Percentiles rank a stretch among this genome's conserved stretches.
Evolutionary conservation across 495 filamentous ascomycete genomes (phyloP).

Genomic region (Hypomontagnella submonticulosa): DNA sequence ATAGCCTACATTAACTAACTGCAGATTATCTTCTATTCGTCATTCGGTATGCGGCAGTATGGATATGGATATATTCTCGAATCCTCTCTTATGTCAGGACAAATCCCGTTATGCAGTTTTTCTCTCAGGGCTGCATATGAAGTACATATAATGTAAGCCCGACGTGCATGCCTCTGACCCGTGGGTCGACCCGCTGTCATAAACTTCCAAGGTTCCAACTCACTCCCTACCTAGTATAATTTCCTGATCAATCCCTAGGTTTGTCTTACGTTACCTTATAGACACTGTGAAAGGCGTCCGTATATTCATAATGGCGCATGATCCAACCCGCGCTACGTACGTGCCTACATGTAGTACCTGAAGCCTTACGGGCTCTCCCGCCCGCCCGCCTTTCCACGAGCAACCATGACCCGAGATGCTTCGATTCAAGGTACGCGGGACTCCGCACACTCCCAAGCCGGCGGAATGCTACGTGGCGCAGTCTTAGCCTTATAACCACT

Average conservation of each 20-base stretch:
- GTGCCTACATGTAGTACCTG: too few relatives aligned
- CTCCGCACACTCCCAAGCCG: too few relatives aligned
- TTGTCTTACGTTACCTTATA: conserved; percentile 23
- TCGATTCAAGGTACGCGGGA: too few relatives aligned
- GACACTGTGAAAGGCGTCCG: conserved; percentile 1
- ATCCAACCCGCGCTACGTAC: conserved; percentile 7
- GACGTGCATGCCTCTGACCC: too few relatives aligned
- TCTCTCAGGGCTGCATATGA: conserved; percentile 21
- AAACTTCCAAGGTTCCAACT: too few relatives aligned
- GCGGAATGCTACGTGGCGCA: too few relatives aligned
- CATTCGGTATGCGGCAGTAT: conserved; percentile 2
- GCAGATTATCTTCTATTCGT: too few relatives aligned
- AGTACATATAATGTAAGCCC: conserved; percentile 19
- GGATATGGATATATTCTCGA: conserved; percentile 1
- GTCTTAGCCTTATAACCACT: too few relatives aligned
- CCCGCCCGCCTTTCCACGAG: conserved; percentile 23
- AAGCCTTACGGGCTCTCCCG: conserved; percentile 22
- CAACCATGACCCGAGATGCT: neutral
- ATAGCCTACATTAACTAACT: neutral
- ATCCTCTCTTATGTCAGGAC: conserved; percentile 26
- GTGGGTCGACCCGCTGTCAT: too few relatives aligned
- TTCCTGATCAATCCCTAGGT: too few relatives aligned
- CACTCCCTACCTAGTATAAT: too few relatives aligned
- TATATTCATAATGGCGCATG: conserved; percentile 21
- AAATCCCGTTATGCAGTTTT: conserved; percentile 5